Percentiles rank a stretch among this genome's conserved stretches.
phyloP scores from a whole-genome alignment of 768 basidiomycete species.

The Russula dissimulans region DNA sequence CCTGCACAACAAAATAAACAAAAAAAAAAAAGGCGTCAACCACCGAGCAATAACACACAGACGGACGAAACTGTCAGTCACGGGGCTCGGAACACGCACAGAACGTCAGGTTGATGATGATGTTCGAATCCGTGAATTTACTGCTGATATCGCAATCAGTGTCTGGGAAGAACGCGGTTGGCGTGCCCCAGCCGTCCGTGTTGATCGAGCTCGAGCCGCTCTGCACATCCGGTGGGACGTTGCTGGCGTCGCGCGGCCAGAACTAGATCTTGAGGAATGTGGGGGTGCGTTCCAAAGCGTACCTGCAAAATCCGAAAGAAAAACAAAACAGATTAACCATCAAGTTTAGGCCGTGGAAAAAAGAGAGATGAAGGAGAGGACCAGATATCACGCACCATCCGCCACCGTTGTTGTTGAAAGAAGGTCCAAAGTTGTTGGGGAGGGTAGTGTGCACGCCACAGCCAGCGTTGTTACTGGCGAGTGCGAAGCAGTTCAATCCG shows the following conservation, averaged over 20 bases:
- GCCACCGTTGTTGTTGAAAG: conserved; percentile 50
- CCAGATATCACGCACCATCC: conserved; percentile 40
- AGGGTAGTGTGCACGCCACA: conserved; percentile 40
- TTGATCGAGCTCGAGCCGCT: conserved; percentile 34
- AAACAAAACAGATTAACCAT: not conserved
- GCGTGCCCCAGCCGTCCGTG: conserved; percentile 50
- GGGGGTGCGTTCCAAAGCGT: conserved; percentile 51
- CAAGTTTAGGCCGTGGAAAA: not conserved
- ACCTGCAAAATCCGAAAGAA: conserved; percentile 30
- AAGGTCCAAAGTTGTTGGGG: conserved; percentile 44
- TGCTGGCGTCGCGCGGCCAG: conserved; percentile 44
- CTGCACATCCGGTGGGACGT: conserved; percentile 39
- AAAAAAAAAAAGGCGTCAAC: too few species aligned
- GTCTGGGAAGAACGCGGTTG: conserved; percentile 53
- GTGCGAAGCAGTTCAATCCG: conserved; percentile 41
- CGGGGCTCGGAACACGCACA: conserved; percentile 33
- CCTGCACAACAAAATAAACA: not conserved
- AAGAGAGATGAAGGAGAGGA: not conserved
- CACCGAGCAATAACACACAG: too few species aligned
- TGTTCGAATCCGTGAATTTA: conserved; percentile 49
- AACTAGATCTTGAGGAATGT: conserved; percentile 61
- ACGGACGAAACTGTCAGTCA: too few species aligned
- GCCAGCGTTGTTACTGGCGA: conserved; percentile 41
- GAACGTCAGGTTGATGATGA: conserved; percentile 62
- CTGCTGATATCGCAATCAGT: conserved; percentile 46